phyloP scores from a whole-genome alignment of 2,329 filamentous ascomycete genomes.

The Fusarium lateritium region DNA sequence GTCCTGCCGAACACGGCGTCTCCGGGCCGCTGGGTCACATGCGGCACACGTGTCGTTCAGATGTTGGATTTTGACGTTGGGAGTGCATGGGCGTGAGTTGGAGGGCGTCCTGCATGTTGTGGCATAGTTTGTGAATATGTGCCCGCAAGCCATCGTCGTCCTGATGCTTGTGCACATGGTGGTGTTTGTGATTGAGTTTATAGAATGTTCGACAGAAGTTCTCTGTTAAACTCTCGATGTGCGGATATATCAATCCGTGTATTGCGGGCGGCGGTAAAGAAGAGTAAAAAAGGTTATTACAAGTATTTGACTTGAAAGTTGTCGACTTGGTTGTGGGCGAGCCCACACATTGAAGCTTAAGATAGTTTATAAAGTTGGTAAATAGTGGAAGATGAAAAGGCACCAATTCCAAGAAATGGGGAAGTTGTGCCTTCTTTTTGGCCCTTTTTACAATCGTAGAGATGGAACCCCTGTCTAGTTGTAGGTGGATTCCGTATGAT shows the following conservation, averaged over 20 bases:
- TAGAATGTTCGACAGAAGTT: neutral
- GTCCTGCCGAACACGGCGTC: slow-evolving; percentile 45
- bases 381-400: neutral
- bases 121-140: slow-evolving; percentile 38
- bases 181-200: slow-evolving; percentile 12
- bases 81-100: slow-evolving; percentile 27
- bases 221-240: neutral
- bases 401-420: slow-evolving; percentile 17
- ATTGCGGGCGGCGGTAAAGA: slow-evolving; percentile 1
- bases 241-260: neutral
- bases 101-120: slow-evolving; percentile 18
- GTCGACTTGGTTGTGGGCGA: slow-evolving; percentile 6
- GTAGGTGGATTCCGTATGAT: slow-evolving; percentile 41
- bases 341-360: slow-evolving; percentile 17
- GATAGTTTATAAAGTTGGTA: neutral
- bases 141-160: slow-evolving; percentile 50
- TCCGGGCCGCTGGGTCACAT: slow-evolving; percentile 53
- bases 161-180: slow-evolving; percentile 46
- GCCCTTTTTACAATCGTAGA: slow-evolving; percentile 18
- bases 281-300: neutral
- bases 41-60: slow-evolving; percentile 56
- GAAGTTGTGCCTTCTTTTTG: slow-evolving; percentile 26
- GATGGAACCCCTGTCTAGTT: slow-evolving; percentile 38
- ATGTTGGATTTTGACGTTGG: slow-evolving; percentile 34
- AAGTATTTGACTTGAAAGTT: slow-evolving; percentile 3